A percentile compares a stretch with the other conserved stretches of the same genome.
Conservation (phyloP, 345 rosid genomes). For the Bruguiera gymnorhiza region DNA sequence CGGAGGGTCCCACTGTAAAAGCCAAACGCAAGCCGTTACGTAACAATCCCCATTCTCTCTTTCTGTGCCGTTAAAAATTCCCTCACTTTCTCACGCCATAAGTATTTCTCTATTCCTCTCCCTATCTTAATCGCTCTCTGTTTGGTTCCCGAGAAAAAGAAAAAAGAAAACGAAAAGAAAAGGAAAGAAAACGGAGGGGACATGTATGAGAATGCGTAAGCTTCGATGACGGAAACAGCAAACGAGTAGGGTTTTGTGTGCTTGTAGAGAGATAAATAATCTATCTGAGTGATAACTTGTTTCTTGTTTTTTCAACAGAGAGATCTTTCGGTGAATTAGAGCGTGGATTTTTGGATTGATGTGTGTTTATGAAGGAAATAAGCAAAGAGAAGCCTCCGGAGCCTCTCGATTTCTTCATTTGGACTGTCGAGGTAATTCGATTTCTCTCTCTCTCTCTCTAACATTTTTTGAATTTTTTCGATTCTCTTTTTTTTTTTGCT, state of each 20-base stretch:
- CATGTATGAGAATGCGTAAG: no score
- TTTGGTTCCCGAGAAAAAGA: constrained; percentile 7
- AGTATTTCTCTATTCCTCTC: not conserved
- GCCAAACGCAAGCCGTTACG: no score
- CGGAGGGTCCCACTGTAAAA: no score
- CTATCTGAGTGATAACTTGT: not conserved
- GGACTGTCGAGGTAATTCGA: constrained; percentile 85
- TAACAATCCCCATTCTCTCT: no score
- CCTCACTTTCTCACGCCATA: constrained; percentile 1
- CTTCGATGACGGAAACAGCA: no score
- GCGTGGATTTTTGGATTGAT: not conserved
- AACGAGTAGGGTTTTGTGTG: not conserved
- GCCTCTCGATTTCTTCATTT: constrained; percentile 99
- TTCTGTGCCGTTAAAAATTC: not conserved
- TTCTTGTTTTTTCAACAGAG: not conserved
- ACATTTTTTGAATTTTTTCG: not conserved
- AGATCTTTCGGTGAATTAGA: no score
- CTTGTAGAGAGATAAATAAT: not conserved
- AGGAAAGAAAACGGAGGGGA: not conserved
- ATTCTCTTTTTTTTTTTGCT: no score
- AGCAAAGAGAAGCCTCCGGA: constrained; percentile 78
- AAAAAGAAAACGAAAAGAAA: not conserved
- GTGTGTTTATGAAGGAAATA: constrained; percentile 35
- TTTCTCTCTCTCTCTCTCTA: not conserved
- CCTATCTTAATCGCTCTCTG: not conserved